Evolutionary conservation across 495 filamentous ascomycete genomes (phyloP).

Genomic region (Tuber melanosporum): DNA sequence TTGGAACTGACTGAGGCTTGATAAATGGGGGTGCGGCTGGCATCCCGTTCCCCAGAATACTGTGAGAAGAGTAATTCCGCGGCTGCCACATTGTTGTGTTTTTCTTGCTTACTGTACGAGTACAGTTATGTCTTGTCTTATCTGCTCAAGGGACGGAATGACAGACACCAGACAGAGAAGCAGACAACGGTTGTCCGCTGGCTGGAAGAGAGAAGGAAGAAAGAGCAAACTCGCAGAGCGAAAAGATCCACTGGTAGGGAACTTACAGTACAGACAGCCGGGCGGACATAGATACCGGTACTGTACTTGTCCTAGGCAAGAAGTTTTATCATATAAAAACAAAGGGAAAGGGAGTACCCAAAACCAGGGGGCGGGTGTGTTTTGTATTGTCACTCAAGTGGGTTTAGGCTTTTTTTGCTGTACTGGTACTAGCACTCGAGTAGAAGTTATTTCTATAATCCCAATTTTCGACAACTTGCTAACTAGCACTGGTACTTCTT

Average conservation of each 20-base stretch:
- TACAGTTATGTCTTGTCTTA: not conserved
- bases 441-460: too few relatives aligned
- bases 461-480: too few relatives aligned
- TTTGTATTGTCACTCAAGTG: too few relatives aligned
- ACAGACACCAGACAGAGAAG: not conserved
- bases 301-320: not conserved
- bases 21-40: not conserved
- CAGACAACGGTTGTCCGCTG: not conserved
- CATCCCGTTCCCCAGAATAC: not conserved
- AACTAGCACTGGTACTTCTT: not conserved
- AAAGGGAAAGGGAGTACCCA: too few relatives aligned
- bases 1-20: not conserved
- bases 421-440: too few relatives aligned
- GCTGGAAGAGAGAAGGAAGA: not conserved
- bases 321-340: not conserved
- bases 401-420: too few relatives aligned
- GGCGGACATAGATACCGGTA: not conserved
- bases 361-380: too few relatives aligned
- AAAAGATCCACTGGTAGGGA: not conserved
- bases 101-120: not conserved
- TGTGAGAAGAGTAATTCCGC: not conserved
- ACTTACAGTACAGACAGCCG: not conserved
- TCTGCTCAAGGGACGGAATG: not conserved
- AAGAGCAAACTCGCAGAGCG: not conserved
- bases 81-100: not conserved